phyloP scores from a whole-genome alignment of 164 flowering plant genomes.

The Dillenia turbinata region DNA sequence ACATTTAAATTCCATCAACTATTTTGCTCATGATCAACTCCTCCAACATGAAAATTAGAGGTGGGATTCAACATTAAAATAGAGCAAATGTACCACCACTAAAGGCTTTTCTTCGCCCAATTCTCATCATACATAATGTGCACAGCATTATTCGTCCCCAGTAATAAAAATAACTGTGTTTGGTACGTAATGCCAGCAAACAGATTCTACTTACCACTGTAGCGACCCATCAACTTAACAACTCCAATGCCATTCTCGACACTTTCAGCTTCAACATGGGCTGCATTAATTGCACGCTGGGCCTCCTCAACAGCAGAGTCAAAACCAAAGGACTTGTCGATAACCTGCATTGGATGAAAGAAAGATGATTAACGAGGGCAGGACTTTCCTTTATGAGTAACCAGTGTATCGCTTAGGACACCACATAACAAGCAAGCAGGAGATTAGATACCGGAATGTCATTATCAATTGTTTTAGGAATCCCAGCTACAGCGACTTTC shows the following conservation, averaged over 20 bases:
- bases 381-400: neutral
- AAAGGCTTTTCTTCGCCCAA: too few species aligned
- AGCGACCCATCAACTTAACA: slow-evolving; percentile 94
- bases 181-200: too few species aligned
- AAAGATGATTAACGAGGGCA: neutral
- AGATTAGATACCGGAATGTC: slow-evolving; percentile 73
- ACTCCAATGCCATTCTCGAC: slow-evolving; percentile 85
- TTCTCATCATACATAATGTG: too few species aligned
- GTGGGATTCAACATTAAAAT: too few species aligned
- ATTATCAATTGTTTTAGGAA: slow-evolving; percentile 96
- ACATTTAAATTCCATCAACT: too few species aligned
- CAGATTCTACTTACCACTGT: slow-evolving; percentile 57
- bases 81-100: too few species aligned
- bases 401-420: neutral
- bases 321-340: slow-evolving; percentile 93
- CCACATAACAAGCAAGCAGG: neutral
- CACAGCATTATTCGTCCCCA: too few species aligned
- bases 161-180: too few species aligned
- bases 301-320: slow-evolving; percentile 99
- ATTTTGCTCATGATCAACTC: too few species aligned
- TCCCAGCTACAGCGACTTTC: slow-evolving; percentile 82
- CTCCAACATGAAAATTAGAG: too few species aligned
- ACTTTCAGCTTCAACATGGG: slow-evolving; percentile 93
- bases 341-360: slow-evolving; percentile 46
- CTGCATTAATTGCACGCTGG: slow-evolving; percentile 95